A percentile compares a stretch with the other conserved stretches of the same genome.
Evolutionary conservation across 2,329 filamentous ascomycete species (phyloP).

Genomic region (Aotearoamyces nothofagi): DNA sequence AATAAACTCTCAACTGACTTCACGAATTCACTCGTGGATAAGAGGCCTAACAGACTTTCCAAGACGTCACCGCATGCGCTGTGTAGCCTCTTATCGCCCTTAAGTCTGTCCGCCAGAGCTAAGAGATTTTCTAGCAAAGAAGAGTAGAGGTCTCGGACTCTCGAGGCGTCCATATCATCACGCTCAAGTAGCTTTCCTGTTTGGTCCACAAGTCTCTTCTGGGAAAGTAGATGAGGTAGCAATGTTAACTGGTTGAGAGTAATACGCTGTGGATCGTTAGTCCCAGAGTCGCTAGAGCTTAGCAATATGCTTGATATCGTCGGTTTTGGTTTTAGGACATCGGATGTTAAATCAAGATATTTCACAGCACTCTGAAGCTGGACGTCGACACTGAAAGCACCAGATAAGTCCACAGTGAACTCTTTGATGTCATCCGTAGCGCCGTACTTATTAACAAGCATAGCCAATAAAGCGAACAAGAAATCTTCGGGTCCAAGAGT

Average conservation of each 20-base stretch:
- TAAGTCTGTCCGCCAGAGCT: slow-evolving; percentile 48
- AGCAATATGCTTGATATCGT: slow-evolving; percentile 59
- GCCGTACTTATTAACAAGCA: slow-evolving; percentile 82
- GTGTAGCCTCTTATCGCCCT: slow-evolving; percentile 37
- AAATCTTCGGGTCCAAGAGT: slow-evolving; percentile 80
- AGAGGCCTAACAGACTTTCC: slow-evolving; percentile 64
- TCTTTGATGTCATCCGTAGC: slow-evolving; percentile 56
- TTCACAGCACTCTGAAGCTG: slow-evolving; percentile 68
- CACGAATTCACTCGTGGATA: slow-evolving; percentile 80
- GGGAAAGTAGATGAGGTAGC: slow-evolving; percentile 41
- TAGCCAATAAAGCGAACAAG: slow-evolving; percentile 71
- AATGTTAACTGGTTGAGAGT: slow-evolving; percentile 39
- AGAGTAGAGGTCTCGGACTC: slow-evolving; percentile 54
- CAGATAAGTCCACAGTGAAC: slow-evolving; percentile 64
- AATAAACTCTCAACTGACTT: slow-evolving; percentile 75
- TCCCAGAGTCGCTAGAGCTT: slow-evolving; percentile 33
- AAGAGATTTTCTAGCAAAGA: slow-evolving; percentile 51
- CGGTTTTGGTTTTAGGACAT: slow-evolving; percentile 63
- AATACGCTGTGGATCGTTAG: slow-evolving; percentile 30
- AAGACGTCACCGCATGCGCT: slow-evolving; percentile 53
- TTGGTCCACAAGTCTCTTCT: slow-evolving; percentile 38
- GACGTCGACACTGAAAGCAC: slow-evolving; percentile 55
- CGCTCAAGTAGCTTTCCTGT: slow-evolving; percentile 39
- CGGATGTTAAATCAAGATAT: slow-evolving; percentile 58
- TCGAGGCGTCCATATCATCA: slow-evolving; percentile 51